A percentile compares a stretch with the other conserved stretches of the same genome.
These are phyloP conservation scores for Colletotrichum lentis DNA, from an alignment of 2,329 filamentous ascomycete species.

Conservation along the genomic window DNA sequence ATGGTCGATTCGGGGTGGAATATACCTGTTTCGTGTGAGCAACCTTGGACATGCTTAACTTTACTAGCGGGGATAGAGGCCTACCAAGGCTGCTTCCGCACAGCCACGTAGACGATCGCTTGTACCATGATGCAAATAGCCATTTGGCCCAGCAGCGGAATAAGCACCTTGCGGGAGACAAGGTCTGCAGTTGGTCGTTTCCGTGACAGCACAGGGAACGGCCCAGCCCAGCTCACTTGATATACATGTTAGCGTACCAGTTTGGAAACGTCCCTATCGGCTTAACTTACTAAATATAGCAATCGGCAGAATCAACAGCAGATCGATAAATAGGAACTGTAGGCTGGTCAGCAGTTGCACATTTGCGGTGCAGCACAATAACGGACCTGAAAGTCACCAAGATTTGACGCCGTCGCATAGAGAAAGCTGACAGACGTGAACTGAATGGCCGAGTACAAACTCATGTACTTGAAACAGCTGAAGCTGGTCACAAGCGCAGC, in stretches of 20 bases:
- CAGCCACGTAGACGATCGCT: slow-evolving; percentile 74
- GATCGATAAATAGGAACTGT: slow-evolving; percentile 91
- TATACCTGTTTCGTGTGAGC: slow-evolving; percentile 64
- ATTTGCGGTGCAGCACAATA: not conserved
- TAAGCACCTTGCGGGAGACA: slow-evolving; percentile 90
- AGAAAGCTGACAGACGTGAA: slow-evolving; percentile 97
- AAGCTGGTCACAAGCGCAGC: slow-evolving; percentile 98
- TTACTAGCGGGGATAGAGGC: slow-evolving; percentile 34
- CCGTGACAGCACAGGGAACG: slow-evolving; percentile 76
- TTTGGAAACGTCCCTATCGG: slow-evolving; percentile 23
- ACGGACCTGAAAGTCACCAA: slow-evolving; percentile 88
- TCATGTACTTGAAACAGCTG: slow-evolving; percentile 99
- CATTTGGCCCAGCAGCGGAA: slow-evolving; percentile 89
- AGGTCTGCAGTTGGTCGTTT: slow-evolving; percentile 93
- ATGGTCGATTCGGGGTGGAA: slow-evolving; percentile 77
- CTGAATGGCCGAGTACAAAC: slow-evolving; percentile 97
- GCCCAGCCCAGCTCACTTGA: slow-evolving; percentile 90
- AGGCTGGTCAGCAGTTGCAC: not conserved
- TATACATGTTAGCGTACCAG: not conserved
- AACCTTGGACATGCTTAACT: not conserved
- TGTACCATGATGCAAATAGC: slow-evolving; percentile 81
- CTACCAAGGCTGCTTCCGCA: slow-evolving; percentile 82
- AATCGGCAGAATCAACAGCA: slow-evolving; percentile 91
- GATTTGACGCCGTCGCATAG: slow-evolving; percentile 90
- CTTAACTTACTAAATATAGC: slow-evolving; percentile 81